Evolutionary conservation across 2,329 filamentous ascomycete genomes (phyloP), one percentile per base, ranked within the genome.

Genomic region (Coccinonectria pachysandricola): DNA sequence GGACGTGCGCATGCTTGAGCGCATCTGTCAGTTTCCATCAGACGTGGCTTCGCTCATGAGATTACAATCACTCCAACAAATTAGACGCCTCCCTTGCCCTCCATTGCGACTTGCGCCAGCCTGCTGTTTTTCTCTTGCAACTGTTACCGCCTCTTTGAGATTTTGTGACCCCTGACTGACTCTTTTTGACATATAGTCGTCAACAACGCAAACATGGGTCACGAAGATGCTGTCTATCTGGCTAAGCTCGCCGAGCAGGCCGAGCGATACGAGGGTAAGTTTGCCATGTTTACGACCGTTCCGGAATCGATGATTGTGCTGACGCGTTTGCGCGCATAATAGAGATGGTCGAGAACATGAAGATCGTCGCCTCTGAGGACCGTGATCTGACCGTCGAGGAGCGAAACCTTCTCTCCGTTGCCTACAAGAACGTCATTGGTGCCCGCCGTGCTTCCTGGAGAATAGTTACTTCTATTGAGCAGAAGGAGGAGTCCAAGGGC

Each of bases 201-300:
- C 34, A 47, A 50, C 39, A 49, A 45, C 49, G 64, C 59, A 71
- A 87, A 71, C 71, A 96, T 96, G 88, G 86, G 83, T 77, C 85
- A 94, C 75, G 88, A 96, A 76, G 87, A 96, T 71, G 88, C 87
- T 55, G 91, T 98, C 58, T 96, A 96, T 67, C 81, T 96, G 62
- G 91, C 91, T 68, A 96, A 96, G 86, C 83, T 98, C 64, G 91
- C 91, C 60, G 91, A 98, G 80, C 91, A 98, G 79, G 91, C 91
- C 65, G 91, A 98, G 79, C 88, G 91, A 62, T 98, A 98, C 68
- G 91, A 98, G 74, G 91, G 91, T 96, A 69, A 54, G 73, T 64
- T 28, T n/a, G n/a, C n/a, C n/a, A n/a, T n/a, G n/a, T n/a, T n/a
- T n/a, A n/a, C n/a, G n/a, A n/a, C n/a, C n/a, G n/a, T n/a, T n/a